Evolutionary conservation across 495 filamentous ascomycete genomes (phyloP).

Genomic region (Parachaetomium inaequale): DNA sequence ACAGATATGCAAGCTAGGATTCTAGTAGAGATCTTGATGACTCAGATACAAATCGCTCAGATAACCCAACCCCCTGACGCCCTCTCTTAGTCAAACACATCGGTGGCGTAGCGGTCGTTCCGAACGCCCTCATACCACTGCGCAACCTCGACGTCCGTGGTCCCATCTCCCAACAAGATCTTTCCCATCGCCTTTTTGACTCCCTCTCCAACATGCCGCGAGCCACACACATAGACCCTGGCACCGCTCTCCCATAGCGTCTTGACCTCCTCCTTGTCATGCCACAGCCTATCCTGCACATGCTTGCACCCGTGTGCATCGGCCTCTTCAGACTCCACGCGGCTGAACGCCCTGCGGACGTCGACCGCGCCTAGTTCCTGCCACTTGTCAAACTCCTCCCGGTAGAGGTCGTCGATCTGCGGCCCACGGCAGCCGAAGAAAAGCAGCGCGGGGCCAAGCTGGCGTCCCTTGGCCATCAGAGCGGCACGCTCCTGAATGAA

Average conservation of each 20-base stretch:
- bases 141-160: constrained; percentile 32
- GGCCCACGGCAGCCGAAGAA: constrained; percentile 62
- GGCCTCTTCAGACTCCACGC: constrained; percentile 27
- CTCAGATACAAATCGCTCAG: neutral
- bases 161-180: constrained; percentile 44
- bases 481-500: constrained; percentile 66
- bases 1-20: neutral
- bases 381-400: constrained; percentile 57
- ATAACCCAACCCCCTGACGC: neutral
- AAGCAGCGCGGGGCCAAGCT: constrained; percentile 56
- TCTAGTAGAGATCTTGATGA: neutral
- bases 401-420: constrained; percentile 58
- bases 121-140: constrained; percentile 56
- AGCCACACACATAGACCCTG: constrained; percentile 66
- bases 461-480: constrained; percentile 49
- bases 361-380: constrained; percentile 54
- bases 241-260: constrained; percentile 56
- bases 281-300: constrained; percentile 60
- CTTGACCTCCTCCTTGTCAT: constrained; percentile 49
- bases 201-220: constrained; percentile 55
- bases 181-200: constrained; percentile 47
- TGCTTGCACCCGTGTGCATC: constrained; percentile 47
- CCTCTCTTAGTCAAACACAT: constrained; percentile 57
- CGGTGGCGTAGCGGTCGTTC: constrained; percentile 62
- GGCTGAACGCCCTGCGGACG: constrained; percentile 56